Evolutionary conservation across 1,284 basidiomycete species (phyloP), one percentile per base, ranked within the genome.

Genomic region (Sporisorium graminicola): DNA sequence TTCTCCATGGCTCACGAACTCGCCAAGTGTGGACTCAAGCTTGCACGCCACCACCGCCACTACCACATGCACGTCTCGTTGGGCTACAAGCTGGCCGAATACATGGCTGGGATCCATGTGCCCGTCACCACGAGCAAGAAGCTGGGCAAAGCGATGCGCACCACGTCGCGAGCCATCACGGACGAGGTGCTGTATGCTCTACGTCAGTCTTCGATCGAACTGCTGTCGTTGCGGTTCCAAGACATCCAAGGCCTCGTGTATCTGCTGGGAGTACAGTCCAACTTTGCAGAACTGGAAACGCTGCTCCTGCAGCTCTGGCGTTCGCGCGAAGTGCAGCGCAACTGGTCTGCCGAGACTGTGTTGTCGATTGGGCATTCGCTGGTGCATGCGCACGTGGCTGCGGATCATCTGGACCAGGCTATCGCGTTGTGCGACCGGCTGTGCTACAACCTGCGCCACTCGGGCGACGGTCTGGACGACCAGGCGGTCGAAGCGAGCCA

Each of bases 381-480:
- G 14, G 37, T 54, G 35, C 52, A 54, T 14, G 52, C 52, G 1
- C 52, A 54, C 24, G 52, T 54, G 35, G 52, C 52, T 42, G 24
- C 35, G 5, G 24, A 42, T 16, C 52, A 42, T 22, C 35, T 54
- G 35, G 35, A 54, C 10, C 18, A 26, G 2, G 52, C 52, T 54
- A 27, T 42, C 16, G 35, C 52, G 37, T 24, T 54, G 52, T 54
- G 52, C 52, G 52, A 54, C 37, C 20, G n/a, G 10, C 18, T 54
- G 35, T 54, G 52, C 37, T 54, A 54, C 52, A 54, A 54, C 37
- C 18, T 54, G 52, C 52, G 52, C 52, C 52, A 54, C 52, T 54
- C 52, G 52, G 52, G 52, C 24, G 37, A 54, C 37, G 52, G 52
- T 6, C 24, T 54, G 35, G 52, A 54, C 37, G 52, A 54, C 22